Base-by-base conservation (phyloP, 768 basidiomycete species). In the Rhodosporidiobolus sp. region DNA sequence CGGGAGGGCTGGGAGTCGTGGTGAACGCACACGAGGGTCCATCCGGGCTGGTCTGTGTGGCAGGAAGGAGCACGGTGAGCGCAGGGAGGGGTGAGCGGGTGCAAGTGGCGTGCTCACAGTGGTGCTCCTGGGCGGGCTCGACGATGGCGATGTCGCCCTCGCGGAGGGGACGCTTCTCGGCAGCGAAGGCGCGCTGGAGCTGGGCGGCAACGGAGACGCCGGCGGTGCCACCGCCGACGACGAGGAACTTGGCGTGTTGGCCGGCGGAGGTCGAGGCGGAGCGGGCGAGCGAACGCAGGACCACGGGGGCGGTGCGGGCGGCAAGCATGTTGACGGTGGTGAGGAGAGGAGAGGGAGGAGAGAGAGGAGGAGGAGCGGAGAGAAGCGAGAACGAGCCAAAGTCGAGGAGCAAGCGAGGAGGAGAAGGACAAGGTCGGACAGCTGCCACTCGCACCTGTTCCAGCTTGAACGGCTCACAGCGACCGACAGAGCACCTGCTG, bases 121-220 rank as follows among this genome's bases (percentile, higher is more conserved):
- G 87, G 81, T 97, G 94, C 61, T 86, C 86, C 70, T 89, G 84
- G 32, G 91, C 87, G 26, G 86, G 86, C 79, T 98, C 95, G 45
- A 96, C 82, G 66, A 98, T 89, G 11, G 87, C 91, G 57, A 98
- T 87, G 80, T 97, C 94, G 32, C 88, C 90, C 28, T 84, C 80
- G 53, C 84, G 86, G 49, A 96, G 80, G 38, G 86, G 80, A 74
- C 88, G 88, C 16, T 88, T 89, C 55, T 88, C 87, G 20, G 84
- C 83, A 74, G 85, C 85, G 80, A 96, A 93, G 43, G 88, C 85
- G 77, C 92, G 83, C 80, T 89, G 91, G 57, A 98, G 87, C 82
- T 97, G 94, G 76, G 90, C 89, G 49, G 94, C 92, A 48, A 89
- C 89, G 52, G 88, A 86, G 55, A 96, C 64, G 17, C 74, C 77